These are phyloP conservation scores for Entoloma clypeatum DNA, from an alignment of 1,284 basidiomycete genomes.

Conservation along the genomic window DNA sequence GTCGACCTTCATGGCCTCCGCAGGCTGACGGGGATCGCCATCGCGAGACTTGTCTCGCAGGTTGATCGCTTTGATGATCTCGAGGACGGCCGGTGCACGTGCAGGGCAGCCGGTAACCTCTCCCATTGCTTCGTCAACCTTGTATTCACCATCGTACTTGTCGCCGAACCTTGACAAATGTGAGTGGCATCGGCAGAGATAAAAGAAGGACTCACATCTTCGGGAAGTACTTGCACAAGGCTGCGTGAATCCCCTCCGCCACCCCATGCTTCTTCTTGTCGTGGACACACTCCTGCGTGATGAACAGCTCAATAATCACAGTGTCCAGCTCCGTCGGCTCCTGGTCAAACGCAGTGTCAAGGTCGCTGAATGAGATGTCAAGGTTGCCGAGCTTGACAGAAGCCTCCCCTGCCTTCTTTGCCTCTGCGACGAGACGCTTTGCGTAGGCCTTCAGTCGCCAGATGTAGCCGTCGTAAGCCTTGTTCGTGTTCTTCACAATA, in stretches of 20 bases:
- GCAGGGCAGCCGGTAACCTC: slow-evolving; percentile 14
- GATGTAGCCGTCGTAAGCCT: too few species aligned
- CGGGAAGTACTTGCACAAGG: slow-evolving; percentile 2
- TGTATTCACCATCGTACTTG: slow-evolving; percentile 23
- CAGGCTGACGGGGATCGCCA: slow-evolving; percentile 2
- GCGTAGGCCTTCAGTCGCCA: too few species aligned
- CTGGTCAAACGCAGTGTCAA: too few species aligned
- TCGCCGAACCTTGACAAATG: slow-evolving; percentile 6
- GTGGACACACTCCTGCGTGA: slow-evolving; percentile 1
- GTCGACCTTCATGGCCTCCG: slow-evolving; percentile 8
- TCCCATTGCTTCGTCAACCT: slow-evolving; percentile 18
- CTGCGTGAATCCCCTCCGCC: slow-evolving; percentile 6
- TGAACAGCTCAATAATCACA: slow-evolving; percentile 1
- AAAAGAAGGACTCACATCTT: slow-evolving; percentile 2
- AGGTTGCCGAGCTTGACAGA: too few species aligned
- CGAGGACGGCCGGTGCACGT: slow-evolving; percentile 1
- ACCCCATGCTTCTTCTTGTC: background rate
- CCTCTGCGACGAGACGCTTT: too few species aligned
- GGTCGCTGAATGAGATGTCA: too few species aligned
- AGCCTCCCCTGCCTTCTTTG: too few species aligned
- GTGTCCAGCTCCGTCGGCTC: too few species aligned
- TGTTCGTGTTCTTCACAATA: too few species aligned
- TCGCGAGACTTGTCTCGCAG: background rate
- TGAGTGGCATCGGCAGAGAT: background rate
- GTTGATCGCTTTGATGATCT: background rate